Percentiles rank a stretch among this genome's conserved stretches.
Conservation (phyloP, 441 rosid species). For the Croton laevigatus region DNA sequence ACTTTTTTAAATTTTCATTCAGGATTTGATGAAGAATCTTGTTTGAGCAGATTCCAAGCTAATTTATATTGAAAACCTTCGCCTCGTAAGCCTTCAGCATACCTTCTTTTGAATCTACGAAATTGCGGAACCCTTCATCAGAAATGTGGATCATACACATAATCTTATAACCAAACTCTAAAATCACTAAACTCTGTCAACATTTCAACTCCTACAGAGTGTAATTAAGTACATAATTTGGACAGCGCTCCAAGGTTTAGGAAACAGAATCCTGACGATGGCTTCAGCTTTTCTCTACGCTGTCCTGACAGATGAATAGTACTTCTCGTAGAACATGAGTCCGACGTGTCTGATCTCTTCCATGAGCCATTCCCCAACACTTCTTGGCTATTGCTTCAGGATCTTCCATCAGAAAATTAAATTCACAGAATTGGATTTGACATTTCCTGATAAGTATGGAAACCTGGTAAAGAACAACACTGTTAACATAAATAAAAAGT, state of each 20-base stretch:
- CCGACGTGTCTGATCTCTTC: constrained; percentile 60
- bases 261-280: constrained; percentile 65
- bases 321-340: constrained; percentile 65
- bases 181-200: constrained; percentile 41
- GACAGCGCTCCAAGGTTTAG: constrained; percentile 75
- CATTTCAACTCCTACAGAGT: constrained; percentile 34
- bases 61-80: constrained; percentile 48
- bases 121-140: constrained; percentile 60
- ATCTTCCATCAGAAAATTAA: constrained; percentile 41
- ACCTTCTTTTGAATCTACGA: constrained; percentile 67
- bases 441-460: constrained; percentile 35
- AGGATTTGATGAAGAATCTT: constrained; percentile 55
- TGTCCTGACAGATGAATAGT: constrained; percentile 62
- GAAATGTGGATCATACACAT: constrained; percentile 66
- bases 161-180: constrained; percentile 48
- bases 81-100: constrained; percentile 52
- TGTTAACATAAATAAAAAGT: constrained; percentile 13
- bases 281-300: constrained; percentile 70
- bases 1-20: background rate
- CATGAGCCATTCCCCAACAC: constrained; percentile 66
- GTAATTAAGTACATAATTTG: constrained; percentile 71
- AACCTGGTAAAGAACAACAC: constrained; percentile 39
- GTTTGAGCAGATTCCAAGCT: constrained; percentile 59
- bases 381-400: constrained; percentile 56
- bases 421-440: constrained; percentile 31